phyloP scores from a whole-genome alignment of 306 rosid genomes.

The Gastrolobium bilobum region DNA sequence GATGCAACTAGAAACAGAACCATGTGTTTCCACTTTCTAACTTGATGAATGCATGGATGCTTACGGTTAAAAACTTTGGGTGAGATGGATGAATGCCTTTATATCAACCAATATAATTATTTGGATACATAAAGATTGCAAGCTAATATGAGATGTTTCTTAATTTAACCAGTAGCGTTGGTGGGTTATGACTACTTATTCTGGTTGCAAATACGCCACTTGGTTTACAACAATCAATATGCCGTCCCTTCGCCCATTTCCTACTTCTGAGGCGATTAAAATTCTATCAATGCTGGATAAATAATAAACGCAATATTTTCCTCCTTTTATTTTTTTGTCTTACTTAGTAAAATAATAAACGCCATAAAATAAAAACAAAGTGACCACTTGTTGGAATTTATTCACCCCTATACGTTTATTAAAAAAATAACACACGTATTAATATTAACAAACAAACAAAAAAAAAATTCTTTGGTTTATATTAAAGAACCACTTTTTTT shows the following conservation, averaged over 20 bases:
- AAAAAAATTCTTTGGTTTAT: too few relatives aligned
- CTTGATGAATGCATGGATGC: background rate
- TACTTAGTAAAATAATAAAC: background rate
- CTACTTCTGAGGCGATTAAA: constrained; percentile 32
- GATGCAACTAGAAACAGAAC: background rate
- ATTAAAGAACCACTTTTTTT: too few relatives aligned
- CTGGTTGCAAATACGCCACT: background rate
- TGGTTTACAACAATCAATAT: background rate
- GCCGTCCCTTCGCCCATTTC: background rate
- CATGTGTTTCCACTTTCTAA: background rate
- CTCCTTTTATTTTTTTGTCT: background rate
- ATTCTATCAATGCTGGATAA: background rate
- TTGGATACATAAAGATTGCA: background rate
- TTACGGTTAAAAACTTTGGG: background rate
- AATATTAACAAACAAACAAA: too few relatives aligned
- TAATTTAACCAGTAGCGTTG: background rate
- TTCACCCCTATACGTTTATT: too few relatives aligned
- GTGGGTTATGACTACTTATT: background rate
- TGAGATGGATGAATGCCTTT: background rate
- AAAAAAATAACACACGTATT: too few relatives aligned
- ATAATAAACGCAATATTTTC: background rate
- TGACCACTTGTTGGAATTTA: too few relatives aligned
- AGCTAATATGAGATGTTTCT: background rate
- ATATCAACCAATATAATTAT: background rate
- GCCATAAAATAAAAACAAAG: too few relatives aligned